phyloP scores from a whole-genome alignment of 805 yeast genomes.

The Zygotorulaspora sp. region DNA sequence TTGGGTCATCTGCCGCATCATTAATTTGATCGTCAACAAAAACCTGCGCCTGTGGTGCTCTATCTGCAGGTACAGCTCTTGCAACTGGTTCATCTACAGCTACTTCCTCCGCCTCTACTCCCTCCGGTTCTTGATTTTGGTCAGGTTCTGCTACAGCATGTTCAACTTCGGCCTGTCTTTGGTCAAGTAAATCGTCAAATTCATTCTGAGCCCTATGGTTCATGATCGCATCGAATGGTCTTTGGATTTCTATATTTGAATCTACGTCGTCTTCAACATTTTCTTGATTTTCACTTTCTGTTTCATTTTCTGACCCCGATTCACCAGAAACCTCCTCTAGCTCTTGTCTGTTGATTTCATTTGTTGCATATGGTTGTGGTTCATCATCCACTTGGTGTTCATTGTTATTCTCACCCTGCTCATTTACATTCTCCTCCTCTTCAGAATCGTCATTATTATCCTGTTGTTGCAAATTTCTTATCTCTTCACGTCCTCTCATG shows the following conservation, averaged over 20 bases:
- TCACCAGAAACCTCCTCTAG: conserved; percentile 10
- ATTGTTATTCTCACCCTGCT: conserved; percentile 19
- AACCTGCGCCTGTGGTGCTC: conserved; percentile 6
- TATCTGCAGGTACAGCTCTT: conserved; percentile 10
- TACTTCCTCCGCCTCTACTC: no score
- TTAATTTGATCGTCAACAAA: conserved; percentile 6
- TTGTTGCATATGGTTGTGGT: conserved; percentile 12
- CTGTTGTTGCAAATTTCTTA: conserved; percentile 7
- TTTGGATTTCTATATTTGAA: conserved; percentile 14
- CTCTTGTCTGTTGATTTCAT: not conserved
- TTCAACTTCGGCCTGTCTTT: conserved; percentile 10
- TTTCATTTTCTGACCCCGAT: conserved; percentile 6
- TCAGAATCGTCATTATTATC: conserved; percentile 7
- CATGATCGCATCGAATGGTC: conserved; percentile 18
- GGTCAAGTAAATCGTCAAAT: conserved; percentile 22
- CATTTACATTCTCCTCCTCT: conserved; percentile 11
- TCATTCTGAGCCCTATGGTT: conserved; percentile 25
- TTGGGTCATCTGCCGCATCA: conserved; percentile 10
- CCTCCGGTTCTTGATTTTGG: no score
- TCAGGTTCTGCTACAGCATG: conserved; percentile 5
- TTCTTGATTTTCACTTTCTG: conserved; percentile 11
- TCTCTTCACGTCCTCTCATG: conserved; percentile 31
- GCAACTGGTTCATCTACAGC: conserved; percentile 15
- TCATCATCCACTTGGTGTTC: conserved; percentile 12
- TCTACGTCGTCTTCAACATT: conserved; percentile 19